Percentiles rank a stretch among this genome's conserved stretches.
Conservation (phyloP, 768 basidiomycete genomes). For the Lactarius indigo region DNA sequence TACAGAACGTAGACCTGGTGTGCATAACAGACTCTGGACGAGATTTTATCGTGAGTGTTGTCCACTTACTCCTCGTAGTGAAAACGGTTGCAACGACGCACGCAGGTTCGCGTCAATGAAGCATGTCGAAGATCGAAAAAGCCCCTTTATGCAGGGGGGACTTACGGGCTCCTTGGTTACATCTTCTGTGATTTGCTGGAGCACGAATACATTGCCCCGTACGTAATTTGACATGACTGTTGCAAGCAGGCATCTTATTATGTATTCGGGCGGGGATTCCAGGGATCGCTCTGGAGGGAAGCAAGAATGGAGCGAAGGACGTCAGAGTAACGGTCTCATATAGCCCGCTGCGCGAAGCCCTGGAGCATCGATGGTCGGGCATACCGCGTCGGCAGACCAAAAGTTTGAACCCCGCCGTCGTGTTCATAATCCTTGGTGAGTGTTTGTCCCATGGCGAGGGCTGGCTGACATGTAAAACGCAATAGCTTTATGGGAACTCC, state of each 20-base stretch:
- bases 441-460: background rate
- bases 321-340: conserved; percentile 63
- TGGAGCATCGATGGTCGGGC: conserved; percentile 64
- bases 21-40: conserved; percentile 80
- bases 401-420: conserved; percentile 71
- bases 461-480: conserved; percentile 10
- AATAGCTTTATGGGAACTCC: conserved; percentile 81
- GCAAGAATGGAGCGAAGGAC: conserved; percentile 53
- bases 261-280: conserved; percentile 12
- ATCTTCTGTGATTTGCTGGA: conserved; percentile 90
- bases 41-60: conserved; percentile 61
- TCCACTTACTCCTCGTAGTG: conserved; percentile 7
- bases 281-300: conserved; percentile 62
- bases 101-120: conserved; percentile 72
- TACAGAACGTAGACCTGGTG: conserved; percentile 74
- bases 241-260: background rate
- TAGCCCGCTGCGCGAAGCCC: conserved; percentile 55
- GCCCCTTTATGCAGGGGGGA: conserved; percentile 89
- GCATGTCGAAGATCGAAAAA: conserved; percentile 70
- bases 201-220: conserved; percentile 86
- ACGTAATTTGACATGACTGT: conserved; percentile 34
- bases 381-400: conserved; percentile 76
- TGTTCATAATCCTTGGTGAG: conserved; percentile 71
- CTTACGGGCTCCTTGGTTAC: conserved; percentile 87
- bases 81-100: conserved; percentile 4